Conservation (phyloP, 23 red algal genomes). For the Pyropia yezoensis region DNA sequence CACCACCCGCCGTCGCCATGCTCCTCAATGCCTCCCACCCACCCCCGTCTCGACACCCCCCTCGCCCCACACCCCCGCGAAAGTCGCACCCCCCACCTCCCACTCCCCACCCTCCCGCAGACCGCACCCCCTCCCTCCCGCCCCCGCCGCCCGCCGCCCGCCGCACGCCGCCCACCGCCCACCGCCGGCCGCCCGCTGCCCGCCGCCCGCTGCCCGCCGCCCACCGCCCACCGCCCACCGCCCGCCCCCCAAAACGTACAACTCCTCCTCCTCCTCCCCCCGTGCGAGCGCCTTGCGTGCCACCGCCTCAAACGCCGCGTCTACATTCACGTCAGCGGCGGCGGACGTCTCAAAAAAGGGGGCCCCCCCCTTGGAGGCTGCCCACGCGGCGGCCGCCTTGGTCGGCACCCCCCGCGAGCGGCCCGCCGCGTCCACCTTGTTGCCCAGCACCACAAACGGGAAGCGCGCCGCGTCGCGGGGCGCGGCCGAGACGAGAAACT, state of each 20-base stretch:
- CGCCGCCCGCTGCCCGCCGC: too few species aligned
- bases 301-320: slow-evolving; percentile 78
- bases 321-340: slow-evolving; percentile 84
- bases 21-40: too few species aligned
- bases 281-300: slow-evolving; percentile 55
- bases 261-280: slow-evolving; percentile 68
- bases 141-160: too few species aligned
- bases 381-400: slow-evolving; percentile 72
- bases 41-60: too few species aligned
- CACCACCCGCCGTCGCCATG: too few species aligned
- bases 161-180: too few species aligned
- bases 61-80: too few species aligned
- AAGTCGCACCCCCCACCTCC: too few species aligned
- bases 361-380: slow-evolving; percentile 48
- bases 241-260: slow-evolving; percentile 30
- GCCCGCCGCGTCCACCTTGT: slow-evolving; percentile 82
- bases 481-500: slow-evolving; percentile 80
- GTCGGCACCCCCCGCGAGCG: slow-evolving; percentile 45
- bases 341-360: slow-evolving; percentile 95
- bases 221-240: too few species aligned
- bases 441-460: slow-evolving; percentile 94
- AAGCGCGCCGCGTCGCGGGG: slow-evolving; percentile 78
- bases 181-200: too few species aligned
- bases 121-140: too few species aligned
- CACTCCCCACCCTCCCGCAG: too few species aligned